phyloP scores from a whole-genome alignment of 2,329 filamentous ascomycete species.

The Hymenoscyphus linearis region DNA sequence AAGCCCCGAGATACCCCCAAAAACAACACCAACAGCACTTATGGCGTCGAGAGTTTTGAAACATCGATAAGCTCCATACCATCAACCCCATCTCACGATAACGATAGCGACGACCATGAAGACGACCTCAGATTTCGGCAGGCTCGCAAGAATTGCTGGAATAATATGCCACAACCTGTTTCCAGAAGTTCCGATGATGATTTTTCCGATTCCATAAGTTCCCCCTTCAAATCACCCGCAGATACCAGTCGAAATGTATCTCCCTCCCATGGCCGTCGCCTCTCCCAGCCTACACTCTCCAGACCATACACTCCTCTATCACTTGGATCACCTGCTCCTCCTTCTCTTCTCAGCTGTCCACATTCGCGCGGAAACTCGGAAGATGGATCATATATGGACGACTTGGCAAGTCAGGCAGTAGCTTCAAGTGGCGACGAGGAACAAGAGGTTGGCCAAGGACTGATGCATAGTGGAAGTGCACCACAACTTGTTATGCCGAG shows the following conservation, averaged over 20 bases:
- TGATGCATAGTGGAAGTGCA: conserved; percentile 46
- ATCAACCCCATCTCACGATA: conserved; percentile 15
- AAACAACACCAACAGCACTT: conserved; percentile 26
- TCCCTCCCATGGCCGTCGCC: conserved; percentile 27
- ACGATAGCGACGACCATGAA: conserved; percentile 24
- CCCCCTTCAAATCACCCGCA: conserved; percentile 30
- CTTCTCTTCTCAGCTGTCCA: conserved; percentile 42
- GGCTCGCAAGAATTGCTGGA: conserved; percentile 29
- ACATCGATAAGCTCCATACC: conserved; percentile 30
- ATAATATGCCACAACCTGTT: conserved; percentile 18
- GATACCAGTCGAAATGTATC: conserved; percentile 33
- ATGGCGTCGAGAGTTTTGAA: conserved; percentile 32
- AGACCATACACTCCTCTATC: conserved; percentile 42
- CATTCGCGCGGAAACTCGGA: conserved; percentile 50
- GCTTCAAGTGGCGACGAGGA: conserved; percentile 32
- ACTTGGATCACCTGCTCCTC: conserved; percentile 37
- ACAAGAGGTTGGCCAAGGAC: conserved; percentile 41
- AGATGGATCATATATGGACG: conserved; percentile 43
- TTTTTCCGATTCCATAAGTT: conserved; percentile 23
- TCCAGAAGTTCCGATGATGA: conserved; percentile 23
- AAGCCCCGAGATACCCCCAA: conserved; percentile 35
- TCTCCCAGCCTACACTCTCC: conserved; percentile 34
- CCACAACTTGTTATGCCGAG: conserved; percentile 98
- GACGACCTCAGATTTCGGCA: conserved; percentile 23
- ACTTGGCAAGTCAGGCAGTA: conserved; percentile 35